phyloP scores from a whole-genome alignment of 2,329 filamentous ascomycete genomes.

The Berkeleyomyces basicola region DNA sequence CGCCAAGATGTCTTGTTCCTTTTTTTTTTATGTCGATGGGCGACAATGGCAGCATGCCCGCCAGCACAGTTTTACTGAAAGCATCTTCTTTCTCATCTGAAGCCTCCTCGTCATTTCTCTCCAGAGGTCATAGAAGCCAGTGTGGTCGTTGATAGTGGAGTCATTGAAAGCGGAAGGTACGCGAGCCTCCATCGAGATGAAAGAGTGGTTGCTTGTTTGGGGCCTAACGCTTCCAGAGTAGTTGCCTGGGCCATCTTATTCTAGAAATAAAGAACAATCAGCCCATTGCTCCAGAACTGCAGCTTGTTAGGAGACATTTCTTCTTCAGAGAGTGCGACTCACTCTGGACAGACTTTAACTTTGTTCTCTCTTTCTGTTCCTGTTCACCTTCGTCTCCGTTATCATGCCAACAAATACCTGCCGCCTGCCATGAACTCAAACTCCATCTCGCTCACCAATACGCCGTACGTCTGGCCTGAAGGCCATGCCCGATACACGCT shows the following conservation, averaged over 20 bases:
- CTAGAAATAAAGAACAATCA: not conserved
- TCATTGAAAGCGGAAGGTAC: not conserved
- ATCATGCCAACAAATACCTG: not conserved
- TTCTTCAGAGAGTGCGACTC: not conserved
- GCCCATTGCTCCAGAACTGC: not conserved
- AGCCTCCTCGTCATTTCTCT: not conserved
- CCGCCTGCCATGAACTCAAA: not conserved
- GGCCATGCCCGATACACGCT: not conserved
- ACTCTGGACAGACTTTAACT: not conserved
- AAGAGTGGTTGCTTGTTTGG: not conserved
- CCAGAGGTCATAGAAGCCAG: no score
- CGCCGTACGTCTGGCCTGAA: not conserved
- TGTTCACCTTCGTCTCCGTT: not conserved
- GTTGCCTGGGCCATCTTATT: not conserved
- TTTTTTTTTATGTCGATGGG: no score
- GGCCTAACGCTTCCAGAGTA: not conserved
- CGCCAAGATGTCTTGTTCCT: no score
- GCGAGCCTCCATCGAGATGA: not conserved
- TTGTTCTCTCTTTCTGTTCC: not conserved
- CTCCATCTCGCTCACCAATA: not conserved
- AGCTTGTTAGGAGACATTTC: not conserved
- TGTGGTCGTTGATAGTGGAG: not conserved
- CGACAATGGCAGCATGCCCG: not conserved
- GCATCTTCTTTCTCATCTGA: not conserved
- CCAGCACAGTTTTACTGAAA: not conserved